A percentile compares a stretch with the other conserved stretches of the same genome.
Evolutionary conservation across 2,329 filamentous ascomycete species (phyloP).

Genomic region (Colletotrichum sp.): DNA sequence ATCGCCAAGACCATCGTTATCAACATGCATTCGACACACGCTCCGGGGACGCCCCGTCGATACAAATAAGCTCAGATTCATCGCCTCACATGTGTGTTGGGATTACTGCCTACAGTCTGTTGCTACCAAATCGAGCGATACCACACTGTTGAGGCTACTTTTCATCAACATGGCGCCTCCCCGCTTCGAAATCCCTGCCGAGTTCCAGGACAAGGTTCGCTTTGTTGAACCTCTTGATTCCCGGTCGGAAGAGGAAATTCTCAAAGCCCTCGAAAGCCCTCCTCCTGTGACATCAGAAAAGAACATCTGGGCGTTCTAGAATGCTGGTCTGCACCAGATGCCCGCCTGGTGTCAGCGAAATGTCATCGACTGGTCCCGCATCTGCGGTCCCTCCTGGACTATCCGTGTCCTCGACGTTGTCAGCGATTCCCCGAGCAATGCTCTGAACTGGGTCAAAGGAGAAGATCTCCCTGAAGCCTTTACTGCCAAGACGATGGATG

Average conservation of each 20-base stretch:
- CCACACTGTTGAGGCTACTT: not conserved
- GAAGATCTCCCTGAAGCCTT: conserved; percentile 13
- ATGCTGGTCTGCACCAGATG: conserved; percentile 38
- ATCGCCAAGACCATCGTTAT: not conserved
- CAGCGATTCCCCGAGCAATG: conserved; percentile 39
- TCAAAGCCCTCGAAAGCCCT: conserved; percentile 27
- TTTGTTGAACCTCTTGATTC: not conserved
- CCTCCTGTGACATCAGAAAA: conserved; percentile 39
- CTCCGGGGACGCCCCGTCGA: not conserved
- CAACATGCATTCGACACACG: rapidly evolving
- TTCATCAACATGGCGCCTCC: not conserved
- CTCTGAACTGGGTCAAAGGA: conserved; percentile 34
- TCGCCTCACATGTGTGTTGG: not conserved
- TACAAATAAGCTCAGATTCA: not conserved
- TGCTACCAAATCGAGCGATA: not conserved
- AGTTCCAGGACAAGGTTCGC: not conserved
- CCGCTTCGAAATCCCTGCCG: not conserved
- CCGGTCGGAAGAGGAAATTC: conserved; percentile 31
- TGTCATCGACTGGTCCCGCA: conserved; percentile 42
- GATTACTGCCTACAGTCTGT: not conserved
- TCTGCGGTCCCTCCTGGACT: conserved; percentile 41
- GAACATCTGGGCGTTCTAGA: conserved; percentile 51
- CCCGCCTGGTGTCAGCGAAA: conserved; percentile 43
- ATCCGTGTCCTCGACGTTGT: conserved; percentile 43
- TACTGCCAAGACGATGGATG: conserved; percentile 42